Evolutionary conservation across 345 rosid species (phyloP), one percentile per base, ranked within the genome.

Genomic region (Orychophragmus violaceus): DNA sequence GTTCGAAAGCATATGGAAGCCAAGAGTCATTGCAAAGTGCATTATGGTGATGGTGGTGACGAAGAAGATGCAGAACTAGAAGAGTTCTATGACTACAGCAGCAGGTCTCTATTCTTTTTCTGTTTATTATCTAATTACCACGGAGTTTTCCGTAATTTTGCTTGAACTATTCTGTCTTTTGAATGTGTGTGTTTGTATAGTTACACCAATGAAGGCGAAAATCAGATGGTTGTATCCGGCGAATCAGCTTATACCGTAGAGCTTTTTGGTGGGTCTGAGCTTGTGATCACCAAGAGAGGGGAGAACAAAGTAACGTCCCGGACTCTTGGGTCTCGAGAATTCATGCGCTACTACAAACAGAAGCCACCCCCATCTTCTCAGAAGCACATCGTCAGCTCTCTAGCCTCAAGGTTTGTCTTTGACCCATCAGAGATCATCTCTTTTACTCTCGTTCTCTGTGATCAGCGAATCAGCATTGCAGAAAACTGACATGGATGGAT

Each of bases 1-100:
- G 99, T 94, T 59, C 74, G 99, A 59, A 91, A 91, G 79, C 99
- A 94, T 58, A 91, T 94, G 97, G 86, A 62, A n/a, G 97, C 99
- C 4, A 94, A 90, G 66, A 41, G 91, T 63, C 99, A 94, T 69
- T 94, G 99, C 84, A 94, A 80, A 80, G 91, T 94, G 42, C 99
- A 90, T 74, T 94, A 79, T 51, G 99, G 99, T 50, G 90, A 87
- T 69, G 97, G 85, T 10, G 91, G 74, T 49, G 96, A 89, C 16
- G 95, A 94, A 0, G 99, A 94, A 74, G 99, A 94, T 75, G 97
- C 79, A 17, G 97, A 94, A 14, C 78, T 94, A 35, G 97, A 94
- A 72, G 97, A 94, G 64, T 94, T 94, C 66, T 94, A 94, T 52
- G 99, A 94, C 77, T 94, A 90, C 68, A 79, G 87, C 68, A 85